Base-by-base conservation (phyloP, 2,329 filamentous ascomycete species). In the Pseudocercospora eumusae region DNA sequence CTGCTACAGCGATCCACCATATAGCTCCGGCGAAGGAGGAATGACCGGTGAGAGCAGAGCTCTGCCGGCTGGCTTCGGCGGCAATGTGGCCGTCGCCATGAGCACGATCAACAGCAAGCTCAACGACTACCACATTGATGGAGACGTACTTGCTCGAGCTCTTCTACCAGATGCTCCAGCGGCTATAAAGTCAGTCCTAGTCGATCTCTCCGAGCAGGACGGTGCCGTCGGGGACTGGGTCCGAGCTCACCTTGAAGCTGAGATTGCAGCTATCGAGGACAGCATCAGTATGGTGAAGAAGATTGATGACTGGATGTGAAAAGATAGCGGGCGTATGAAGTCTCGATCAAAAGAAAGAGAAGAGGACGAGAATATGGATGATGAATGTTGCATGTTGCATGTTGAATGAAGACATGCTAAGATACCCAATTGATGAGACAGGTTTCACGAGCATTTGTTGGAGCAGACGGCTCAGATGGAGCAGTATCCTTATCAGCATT, bases 61-160 rank as follows among this genome's bases (percentile, higher is more conserved):
- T 5, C 21, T 73, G 45, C 69, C 73, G 1, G 61, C 69, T 23
- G 73, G 74, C 0, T 64, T 75, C 21, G 52, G 57, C 11, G 70
- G 69, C n/a, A 65, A 71, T 0, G 71, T 74, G 66, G 74, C 75
- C 11, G 63, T 66, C 2, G 61, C 64, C 28, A 62, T 71, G 54
- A 60, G 62, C 42, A 64, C 66, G 25, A 62, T 45, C 8, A 66
- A 54, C 11, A 57, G 25, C 13, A 55, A 28, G 21, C 53, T 57
- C 11, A 55, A 58, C 59, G 71, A 75, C 31, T 74, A 71, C 60
- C 75, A 78, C 61, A 69, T 82, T 4, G 76, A 81, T 63, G 80
- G 78, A 0, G 79, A 81, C 66, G 45, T 77, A 4, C 57, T 81
- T 4, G 64, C 64, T 11, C 57, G 74, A 9, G 74, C 75, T 42